Percentiles rank a stretch among this genome's conserved stretches.
Evolutionary conservation across 352 stramenopile species (phyloP).

Genomic region (Globisporangium orthogonon): DNA sequence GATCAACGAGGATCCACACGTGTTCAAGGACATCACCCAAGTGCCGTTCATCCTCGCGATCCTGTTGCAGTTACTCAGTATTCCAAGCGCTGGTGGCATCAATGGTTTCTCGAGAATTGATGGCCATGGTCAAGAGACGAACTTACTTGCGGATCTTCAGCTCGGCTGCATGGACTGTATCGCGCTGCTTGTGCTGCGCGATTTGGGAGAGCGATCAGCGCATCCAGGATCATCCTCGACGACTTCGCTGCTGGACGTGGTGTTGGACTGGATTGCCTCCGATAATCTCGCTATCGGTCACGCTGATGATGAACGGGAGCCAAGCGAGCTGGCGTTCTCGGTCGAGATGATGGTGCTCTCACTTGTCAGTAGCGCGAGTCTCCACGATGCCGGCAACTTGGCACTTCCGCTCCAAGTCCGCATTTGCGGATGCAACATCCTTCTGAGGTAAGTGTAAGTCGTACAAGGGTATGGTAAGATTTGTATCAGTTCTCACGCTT

Average conservation of each 20-base stretch:
- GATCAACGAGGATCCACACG: constrained; percentile 33
- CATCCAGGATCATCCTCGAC: background rate
- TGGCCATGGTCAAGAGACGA: constrained; percentile 1
- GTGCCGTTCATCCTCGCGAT: constrained; percentile 22
- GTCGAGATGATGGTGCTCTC: constrained; percentile 11
- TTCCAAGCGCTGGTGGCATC: constrained; percentile 17
- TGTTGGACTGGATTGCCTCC: constrained; percentile 30
- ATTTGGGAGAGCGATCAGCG: constrained; percentile 5
- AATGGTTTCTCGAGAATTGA: no score
- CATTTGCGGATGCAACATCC: constrained; percentile 59
- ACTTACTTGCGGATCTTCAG: constrained; percentile 51
- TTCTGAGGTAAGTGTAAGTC: constrained; percentile 36
- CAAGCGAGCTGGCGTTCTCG: constrained; percentile 5
- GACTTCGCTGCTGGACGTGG: constrained; percentile 20
- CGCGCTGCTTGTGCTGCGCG: constrained; percentile 32
- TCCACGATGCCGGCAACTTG: constrained; percentile 15
- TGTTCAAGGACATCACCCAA: constrained; percentile 15
- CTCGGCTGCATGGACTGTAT: constrained; percentile 67
- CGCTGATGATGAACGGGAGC: background rate
- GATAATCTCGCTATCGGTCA: background rate
- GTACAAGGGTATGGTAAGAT: no score
- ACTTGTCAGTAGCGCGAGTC: constrained; percentile 9
- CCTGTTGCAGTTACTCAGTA: constrained; percentile 43
- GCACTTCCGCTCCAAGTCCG: constrained; percentile 34
- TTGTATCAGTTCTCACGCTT: background rate